Evolutionary conservation across 768 basidiomycete species (phyloP).

Genomic region (Favolaschia claudopus): DNA sequence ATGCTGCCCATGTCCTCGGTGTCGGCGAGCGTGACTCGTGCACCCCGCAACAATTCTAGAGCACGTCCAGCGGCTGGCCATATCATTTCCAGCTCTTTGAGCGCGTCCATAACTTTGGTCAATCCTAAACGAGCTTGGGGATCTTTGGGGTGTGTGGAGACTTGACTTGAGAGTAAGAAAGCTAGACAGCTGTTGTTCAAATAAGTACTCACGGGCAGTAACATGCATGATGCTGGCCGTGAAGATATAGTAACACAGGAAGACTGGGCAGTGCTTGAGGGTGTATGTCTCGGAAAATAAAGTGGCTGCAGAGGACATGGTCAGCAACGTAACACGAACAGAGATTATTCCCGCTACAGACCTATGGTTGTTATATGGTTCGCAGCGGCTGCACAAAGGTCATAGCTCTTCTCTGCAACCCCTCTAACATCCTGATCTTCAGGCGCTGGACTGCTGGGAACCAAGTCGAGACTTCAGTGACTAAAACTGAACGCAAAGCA

Average conservation of each 20-base stretch:
- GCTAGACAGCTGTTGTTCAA: neutral
- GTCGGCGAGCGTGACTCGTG: constrained; percentile 51
- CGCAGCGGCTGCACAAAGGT: constrained; percentile 79
- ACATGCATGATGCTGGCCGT: constrained; percentile 84
- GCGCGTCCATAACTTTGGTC: constrained; percentile 69
- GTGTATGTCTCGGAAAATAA: constrained; percentile 70
- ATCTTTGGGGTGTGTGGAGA: constrained; percentile 69
- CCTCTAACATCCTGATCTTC: constrained; percentile 64
- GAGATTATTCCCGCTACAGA: constrained; percentile 41
- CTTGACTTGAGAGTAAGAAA: constrained; percentile 39
- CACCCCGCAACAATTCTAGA: constrained; percentile 72
- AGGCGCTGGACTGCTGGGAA: constrained; percentile 40
- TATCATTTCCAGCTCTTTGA: constrained; percentile 68
- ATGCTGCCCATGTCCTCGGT: constrained; percentile 10
- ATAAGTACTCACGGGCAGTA: constrained; percentile 61
- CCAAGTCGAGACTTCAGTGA: neutral
- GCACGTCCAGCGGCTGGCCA: constrained; percentile 85
- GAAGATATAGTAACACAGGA: constrained; percentile 82
- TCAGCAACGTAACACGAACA: neutral
- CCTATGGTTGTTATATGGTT: constrained; percentile 79
- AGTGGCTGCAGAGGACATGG: constrained; percentile 45
- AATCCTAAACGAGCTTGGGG: constrained; percentile 75
- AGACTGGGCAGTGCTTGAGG: constrained; percentile 68
- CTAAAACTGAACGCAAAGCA: neutral
- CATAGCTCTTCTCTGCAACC: constrained; percentile 69